Percentiles rank a stretch among this genome's conserved stretches.
Conservation (phyloP, 2,329 filamentous ascomycete genomes). For the Gyromitra esculenta region DNA sequence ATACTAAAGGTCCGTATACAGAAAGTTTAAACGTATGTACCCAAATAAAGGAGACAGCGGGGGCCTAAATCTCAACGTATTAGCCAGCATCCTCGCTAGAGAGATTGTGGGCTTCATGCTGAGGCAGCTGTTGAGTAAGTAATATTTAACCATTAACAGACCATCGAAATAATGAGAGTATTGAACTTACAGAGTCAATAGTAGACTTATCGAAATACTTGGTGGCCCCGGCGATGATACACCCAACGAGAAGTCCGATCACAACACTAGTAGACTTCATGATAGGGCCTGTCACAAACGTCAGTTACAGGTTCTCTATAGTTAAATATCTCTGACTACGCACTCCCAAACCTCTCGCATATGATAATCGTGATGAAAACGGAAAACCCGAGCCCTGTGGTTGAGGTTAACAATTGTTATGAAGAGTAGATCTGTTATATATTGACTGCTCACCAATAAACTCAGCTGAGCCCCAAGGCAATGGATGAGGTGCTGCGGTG, state of each 20-base stretch:
- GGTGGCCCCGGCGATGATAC: slow-evolving; percentile 72
- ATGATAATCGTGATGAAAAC: slow-evolving; percentile 75
- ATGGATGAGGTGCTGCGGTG: slow-evolving; percentile 68
- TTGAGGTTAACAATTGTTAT: slow-evolving; percentile 1
- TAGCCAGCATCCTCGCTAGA: slow-evolving; percentile 15
- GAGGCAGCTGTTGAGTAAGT: neutral
- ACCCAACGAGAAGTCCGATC: slow-evolving; percentile 72
- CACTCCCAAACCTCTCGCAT: slow-evolving; percentile 73
- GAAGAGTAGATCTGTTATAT: neutral
- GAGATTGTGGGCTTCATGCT: neutral
- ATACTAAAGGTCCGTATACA: slow-evolving; percentile 73
- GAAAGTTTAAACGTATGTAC: slow-evolving; percentile 73
- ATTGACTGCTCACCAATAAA: slow-evolving; percentile 64
- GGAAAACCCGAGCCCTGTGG: slow-evolving; percentile 70
- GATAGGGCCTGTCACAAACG: slow-evolving; percentile 63
- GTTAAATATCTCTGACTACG: neutral
- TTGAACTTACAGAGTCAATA: slow-evolving; percentile 65
- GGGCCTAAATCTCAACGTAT: slow-evolving; percentile 60
- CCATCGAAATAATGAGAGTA: neutral
- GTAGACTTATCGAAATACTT: slow-evolving; percentile 71
- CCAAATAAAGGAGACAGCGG: slow-evolving; percentile 75
- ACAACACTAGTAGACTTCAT: slow-evolving; percentile 76
- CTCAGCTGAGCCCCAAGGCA: slow-evolving; percentile 79
- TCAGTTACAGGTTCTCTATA: neutral
- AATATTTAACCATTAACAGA: neutral